phyloP scores from a whole-genome alignment of 2,329 filamentous ascomycete species.

The Fusarium nanum region DNA sequence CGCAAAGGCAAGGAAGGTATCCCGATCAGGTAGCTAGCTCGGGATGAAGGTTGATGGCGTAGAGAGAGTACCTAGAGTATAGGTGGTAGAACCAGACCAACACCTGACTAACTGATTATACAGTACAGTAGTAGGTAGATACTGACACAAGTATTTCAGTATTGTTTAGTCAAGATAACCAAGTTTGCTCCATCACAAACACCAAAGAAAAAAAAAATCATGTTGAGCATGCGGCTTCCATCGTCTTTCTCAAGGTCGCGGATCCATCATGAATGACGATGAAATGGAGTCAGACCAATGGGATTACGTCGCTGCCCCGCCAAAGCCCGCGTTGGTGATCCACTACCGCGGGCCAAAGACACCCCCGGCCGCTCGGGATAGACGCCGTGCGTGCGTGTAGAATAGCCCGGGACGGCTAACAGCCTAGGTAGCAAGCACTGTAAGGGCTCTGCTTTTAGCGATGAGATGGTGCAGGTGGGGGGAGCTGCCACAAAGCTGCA shows the following conservation, averaged over 20 bases:
- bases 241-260: slow-evolving; percentile 43
- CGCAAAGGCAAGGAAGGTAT: slow-evolving; percentile 4
- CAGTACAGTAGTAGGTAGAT: not conserved
- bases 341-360: slow-evolving; percentile 43
- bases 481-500: slow-evolving; percentile 17
- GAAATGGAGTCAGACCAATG: slow-evolving; percentile 42
- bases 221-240: slow-evolving; percentile 42
- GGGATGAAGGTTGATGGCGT: not conserved
- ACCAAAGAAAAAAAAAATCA: slow-evolving; percentile 21
- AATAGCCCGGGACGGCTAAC: slow-evolving; percentile 25
- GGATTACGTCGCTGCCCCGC: slow-evolving; percentile 30
- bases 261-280: slow-evolving; percentile 48
- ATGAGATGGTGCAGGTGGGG: slow-evolving; percentile 33
- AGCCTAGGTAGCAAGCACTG: slow-evolving; percentile 20
- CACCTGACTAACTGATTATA: slow-evolving; percentile 1
- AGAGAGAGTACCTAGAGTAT: not conserved
- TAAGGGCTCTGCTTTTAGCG: slow-evolving; percentile 31
- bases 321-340: slow-evolving; percentile 38
- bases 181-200: slow-evolving; percentile 17
- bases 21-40: slow-evolving; percentile 3
- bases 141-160: not conserved
- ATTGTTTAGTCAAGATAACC: slow-evolving; percentile 8
- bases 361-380: slow-evolving; percentile 35
- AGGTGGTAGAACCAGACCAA: slow-evolving; percentile 8
- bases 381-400: slow-evolving; percentile 31